Conservation (phyloP, 805 yeast species). For the Teunomyces cretensis region DNA sequence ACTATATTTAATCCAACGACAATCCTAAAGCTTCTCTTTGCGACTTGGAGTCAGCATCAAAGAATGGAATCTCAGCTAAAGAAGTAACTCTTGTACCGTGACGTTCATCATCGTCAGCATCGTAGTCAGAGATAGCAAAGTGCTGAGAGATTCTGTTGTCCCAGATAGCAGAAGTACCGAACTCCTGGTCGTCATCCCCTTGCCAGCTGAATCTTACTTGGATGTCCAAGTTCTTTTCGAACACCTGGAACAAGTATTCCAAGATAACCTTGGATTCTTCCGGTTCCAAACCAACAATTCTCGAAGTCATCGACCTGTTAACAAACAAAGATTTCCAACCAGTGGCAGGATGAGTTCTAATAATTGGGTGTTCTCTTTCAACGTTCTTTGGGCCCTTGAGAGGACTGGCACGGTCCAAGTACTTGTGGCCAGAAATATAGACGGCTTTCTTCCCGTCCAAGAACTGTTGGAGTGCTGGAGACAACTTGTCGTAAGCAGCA, state of each 20-base stretch:
- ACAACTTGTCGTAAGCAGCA: slow-evolving; percentile 53
- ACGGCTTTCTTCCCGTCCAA: slow-evolving; percentile 46
- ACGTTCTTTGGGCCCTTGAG: slow-evolving; percentile 47
- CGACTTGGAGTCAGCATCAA: slow-evolving; percentile 48
- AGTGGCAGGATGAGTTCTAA: slow-evolving; percentile 65
- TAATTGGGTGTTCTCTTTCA: slow-evolving; percentile 58
- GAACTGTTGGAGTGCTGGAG: slow-evolving; percentile 47
- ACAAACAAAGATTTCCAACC: slow-evolving; percentile 61
- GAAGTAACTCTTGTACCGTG: slow-evolving; percentile 40
- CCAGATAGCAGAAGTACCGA: slow-evolving; percentile 34
- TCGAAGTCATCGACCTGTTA: slow-evolving; percentile 49
- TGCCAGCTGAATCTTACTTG: slow-evolving; percentile 57
- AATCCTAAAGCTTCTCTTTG: slow-evolving; percentile 53
- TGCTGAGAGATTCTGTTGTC: slow-evolving; percentile 14
- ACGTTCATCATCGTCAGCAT: slow-evolving; percentile 8
- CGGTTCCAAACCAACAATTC: slow-evolving; percentile 53
- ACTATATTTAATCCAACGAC: slow-evolving; percentile 13
- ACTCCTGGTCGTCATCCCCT: slow-evolving; percentile 34
- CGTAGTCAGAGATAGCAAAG: slow-evolving; percentile 18
- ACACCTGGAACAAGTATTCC: slow-evolving; percentile 44
- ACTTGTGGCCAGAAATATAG: slow-evolving; percentile 42
- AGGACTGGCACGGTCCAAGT: slow-evolving; percentile 45
- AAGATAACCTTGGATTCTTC: slow-evolving; percentile 51
- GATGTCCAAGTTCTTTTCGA: slow-evolving; percentile 52
- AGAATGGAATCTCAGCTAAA: slow-evolving; percentile 52